phyloP scores from a whole-genome alignment of 805 yeast genomes.

The Starmerella tilneyi region DNA sequence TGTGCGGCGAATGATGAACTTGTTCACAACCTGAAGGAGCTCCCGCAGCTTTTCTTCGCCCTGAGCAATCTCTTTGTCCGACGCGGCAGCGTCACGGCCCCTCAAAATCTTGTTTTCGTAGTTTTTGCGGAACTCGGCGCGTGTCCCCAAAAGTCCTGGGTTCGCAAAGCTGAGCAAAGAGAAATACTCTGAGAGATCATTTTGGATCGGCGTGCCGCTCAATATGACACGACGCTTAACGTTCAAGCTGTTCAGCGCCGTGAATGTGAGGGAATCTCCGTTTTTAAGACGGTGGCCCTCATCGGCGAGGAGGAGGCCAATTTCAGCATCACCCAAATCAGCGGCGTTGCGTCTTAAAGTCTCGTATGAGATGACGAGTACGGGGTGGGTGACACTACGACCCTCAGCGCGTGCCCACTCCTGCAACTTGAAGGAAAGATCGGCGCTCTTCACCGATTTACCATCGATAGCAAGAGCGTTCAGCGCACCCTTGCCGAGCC shows the following conservation, averaged over 20 bases:
- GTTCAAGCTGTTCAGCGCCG: constrained; percentile 69
- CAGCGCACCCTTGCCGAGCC: constrained; percentile 88
- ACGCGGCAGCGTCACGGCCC: constrained; percentile 84
- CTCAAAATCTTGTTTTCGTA: constrained; percentile 69
- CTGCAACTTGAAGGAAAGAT: constrained; percentile 55
- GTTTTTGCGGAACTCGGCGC: constrained; percentile 72
- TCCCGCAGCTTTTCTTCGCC: constrained; percentile 65
- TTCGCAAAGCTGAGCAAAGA: constrained; percentile 84
- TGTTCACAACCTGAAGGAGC: constrained; percentile 66
- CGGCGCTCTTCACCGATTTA: constrained; percentile 56
- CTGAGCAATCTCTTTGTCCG: constrained; percentile 58
- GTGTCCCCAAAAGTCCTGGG: constrained; percentile 82
- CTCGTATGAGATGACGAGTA: constrained; percentile 85
- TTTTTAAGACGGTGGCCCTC: constrained; percentile 78
- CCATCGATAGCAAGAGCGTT: constrained; percentile 91
- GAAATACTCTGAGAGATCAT: constrained; percentile 87
- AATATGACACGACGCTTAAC: constrained; percentile 83
- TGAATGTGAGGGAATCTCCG: constrained; percentile 86
- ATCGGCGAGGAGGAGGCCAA: constrained; percentile 78
- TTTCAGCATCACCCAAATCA: constrained; percentile 60
- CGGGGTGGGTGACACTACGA: constrained; percentile 82
- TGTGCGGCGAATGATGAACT: constrained; percentile 86
- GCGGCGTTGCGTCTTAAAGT: constrained; percentile 80
- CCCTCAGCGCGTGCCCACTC: constrained; percentile 87
- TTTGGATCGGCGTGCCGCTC: constrained; percentile 95